A percentile compares a stretch with the other conserved stretches of the same genome.
Evolutionary conservation across 768 basidiomycete species (phyloP).

Genomic region (Crassisporium funariophilum): DNA sequence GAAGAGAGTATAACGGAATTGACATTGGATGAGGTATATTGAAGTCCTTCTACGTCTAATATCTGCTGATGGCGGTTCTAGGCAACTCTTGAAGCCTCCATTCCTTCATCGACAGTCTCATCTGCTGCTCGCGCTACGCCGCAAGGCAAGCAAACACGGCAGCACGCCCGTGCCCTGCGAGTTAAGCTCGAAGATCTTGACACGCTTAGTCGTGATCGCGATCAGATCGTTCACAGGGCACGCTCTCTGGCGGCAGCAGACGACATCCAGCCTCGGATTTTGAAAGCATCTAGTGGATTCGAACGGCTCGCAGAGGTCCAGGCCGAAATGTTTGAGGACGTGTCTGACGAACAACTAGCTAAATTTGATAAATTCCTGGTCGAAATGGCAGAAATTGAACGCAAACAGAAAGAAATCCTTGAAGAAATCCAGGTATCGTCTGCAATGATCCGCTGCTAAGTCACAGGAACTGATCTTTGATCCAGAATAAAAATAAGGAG

Average conservation of each 20-base stretch:
- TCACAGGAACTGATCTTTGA: conserved; percentile 2
- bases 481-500: conserved; percentile 59
- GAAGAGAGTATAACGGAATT: conserved; percentile 70
- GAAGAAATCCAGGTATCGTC: conserved; percentile 62
- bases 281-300: conserved; percentile 65
- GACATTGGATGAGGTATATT: conserved; percentile 62
- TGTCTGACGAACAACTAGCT: conserved; percentile 73
- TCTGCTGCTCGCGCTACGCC: conserved; percentile 33
- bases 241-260: conserved; percentile 63
- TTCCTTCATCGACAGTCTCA: conserved; percentile 64
- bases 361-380: conserved; percentile 82
- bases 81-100: conserved; percentile 64
- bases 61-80: conserved; percentile 25
- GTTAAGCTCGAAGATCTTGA: conserved; percentile 80
- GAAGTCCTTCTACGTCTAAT: conserved; percentile 12
- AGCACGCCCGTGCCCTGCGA: conserved; percentile 70
- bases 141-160: conserved; percentile 52
- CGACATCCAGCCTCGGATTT: conserved; percentile 70
- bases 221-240: conserved; percentile 65
- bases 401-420: conserved; percentile 67
- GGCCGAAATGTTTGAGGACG: conserved; percentile 86
- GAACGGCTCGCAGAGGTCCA: conserved; percentile 70
- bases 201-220: conserved; percentile 61
- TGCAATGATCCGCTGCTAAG: neutral
- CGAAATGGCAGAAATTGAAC: conserved; percentile 52